Evolutionary conservation across 192 early-diverging fungal species (phyloP).

Genomic region (Backusella luteola): DNA sequence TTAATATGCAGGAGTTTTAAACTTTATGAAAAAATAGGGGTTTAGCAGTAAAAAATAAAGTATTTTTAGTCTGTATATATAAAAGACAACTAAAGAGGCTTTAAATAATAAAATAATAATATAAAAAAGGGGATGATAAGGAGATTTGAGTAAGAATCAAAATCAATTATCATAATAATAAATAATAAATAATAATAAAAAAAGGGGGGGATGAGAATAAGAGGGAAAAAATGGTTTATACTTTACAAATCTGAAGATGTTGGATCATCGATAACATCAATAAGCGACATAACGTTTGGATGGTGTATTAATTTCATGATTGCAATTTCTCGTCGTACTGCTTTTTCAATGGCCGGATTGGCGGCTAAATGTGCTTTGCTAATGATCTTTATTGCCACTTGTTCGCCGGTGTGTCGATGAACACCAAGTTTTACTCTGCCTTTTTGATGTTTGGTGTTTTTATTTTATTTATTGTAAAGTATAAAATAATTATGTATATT

Average conservation of each 20-base stretch:
- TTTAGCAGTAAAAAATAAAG: neutral
- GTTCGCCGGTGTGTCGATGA: constrained; percentile 46
- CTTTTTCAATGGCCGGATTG: constrained; percentile 50
- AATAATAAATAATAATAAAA: neutral
- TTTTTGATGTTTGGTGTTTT: constrained; percentile 1
- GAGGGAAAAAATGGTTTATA: neutral
- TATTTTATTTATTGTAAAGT: neutral
- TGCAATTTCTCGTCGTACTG: constrained; percentile 52
- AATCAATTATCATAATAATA: neutral
- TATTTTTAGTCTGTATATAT: neutral
- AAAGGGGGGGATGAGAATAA: neutral
- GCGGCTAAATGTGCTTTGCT: constrained; percentile 47
- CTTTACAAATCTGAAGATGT: constrained; percentile 33
- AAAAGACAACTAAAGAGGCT: constrained; percentile 4
- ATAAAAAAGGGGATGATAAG: neutral
- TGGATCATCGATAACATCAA: constrained; percentile 44
- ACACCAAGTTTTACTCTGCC: constrained; percentile 50
- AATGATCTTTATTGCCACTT: constrained; percentile 53
- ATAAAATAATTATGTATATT: neutral
- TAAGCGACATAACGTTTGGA: constrained; percentile 49
- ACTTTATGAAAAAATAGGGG: neutral
- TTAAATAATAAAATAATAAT: constrained; percentile 1
- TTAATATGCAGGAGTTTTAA: constrained; percentile 9
- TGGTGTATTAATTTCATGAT: constrained; percentile 54
- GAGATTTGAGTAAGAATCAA: neutral